A percentile compares a stretch with the other conserved stretches of the same genome.
Evolutionary conservation across 768 basidiomycete species (phyloP).

Genomic region (Suillus subaureus): DNA sequence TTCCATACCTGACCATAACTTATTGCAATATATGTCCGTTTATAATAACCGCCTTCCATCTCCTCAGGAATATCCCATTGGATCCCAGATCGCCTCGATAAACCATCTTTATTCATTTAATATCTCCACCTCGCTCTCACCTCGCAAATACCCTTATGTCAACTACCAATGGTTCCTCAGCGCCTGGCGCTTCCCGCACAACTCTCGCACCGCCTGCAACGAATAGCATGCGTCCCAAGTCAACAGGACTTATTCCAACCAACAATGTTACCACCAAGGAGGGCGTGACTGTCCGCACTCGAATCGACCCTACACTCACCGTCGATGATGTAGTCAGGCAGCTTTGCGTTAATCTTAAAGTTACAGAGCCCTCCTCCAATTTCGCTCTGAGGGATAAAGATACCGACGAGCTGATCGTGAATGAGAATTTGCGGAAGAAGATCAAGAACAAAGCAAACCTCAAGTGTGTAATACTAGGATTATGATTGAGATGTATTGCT

Average conservation of each 20-base stretch:
- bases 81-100: not conserved
- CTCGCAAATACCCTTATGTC: constrained; percentile 33
- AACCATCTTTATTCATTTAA: constrained; percentile 7
- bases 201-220: constrained; percentile 28
- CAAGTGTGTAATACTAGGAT: constrained; percentile 52
- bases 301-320: constrained; percentile 82
- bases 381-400: constrained; percentile 80
- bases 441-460: constrained; percentile 78
- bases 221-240: constrained; percentile 40
- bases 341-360: constrained; percentile 78
- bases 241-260: constrained; percentile 68
- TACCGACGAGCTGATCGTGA: constrained; percentile 80
- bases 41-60: constrained; percentile 1
- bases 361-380: constrained; percentile 69
- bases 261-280: constrained; percentile 82
- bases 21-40: not conserved
- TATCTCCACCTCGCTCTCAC: constrained; percentile 30
- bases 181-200: constrained; percentile 34
- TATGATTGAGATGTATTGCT: constrained; percentile 3
- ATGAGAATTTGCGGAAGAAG: constrained; percentile 82
- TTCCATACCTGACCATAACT: constrained; percentile 45
- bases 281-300: constrained; percentile 73
- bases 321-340: constrained; percentile 86
- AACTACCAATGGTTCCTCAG: constrained; percentile 30
- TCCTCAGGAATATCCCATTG: not conserved